Base-by-base conservation (phyloP, 495 filamentous ascomycete species). In the Xylaria acuta region DNA sequence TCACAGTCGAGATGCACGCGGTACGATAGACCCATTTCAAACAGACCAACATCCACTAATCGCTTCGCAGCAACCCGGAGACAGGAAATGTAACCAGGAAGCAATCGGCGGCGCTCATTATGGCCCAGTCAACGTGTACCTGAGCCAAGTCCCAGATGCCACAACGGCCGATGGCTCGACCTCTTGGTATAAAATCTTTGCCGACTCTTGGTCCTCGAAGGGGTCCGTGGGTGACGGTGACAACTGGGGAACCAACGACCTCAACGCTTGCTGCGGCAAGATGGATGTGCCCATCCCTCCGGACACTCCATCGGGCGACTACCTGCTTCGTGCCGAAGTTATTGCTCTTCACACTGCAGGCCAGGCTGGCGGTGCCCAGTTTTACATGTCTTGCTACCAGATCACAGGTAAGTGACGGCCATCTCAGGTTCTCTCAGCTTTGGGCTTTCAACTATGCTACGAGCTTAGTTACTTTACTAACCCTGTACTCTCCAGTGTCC, bases 91-190 rank as follows among this genome's bases (percentile, higher is more conserved):
- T 71, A 71, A 59, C 30, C 79, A 77, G 32, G 81, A 85, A 25
- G 85, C 85, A 41, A 85, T 87, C 66, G 85, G 85, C 3, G 85
- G 85, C 47, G 81, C 82, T 43, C 87, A 89, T 72, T 86, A 84
- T 69, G 85, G 85, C 11, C 85, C 85, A 1, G 85, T 86, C 38
- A 80, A 85, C 47, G 80, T 84, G 30, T 87, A 87, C 77, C 80
- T 87, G 47, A 80, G 81, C 76, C 80, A 84, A 70, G 85, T 87
- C 43, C 32, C 76, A 38, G 83, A 87, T 63, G 81, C 85, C 18
- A 78, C 80, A 4, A 77, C 72, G 0, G 82, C 84, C 20, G 78
- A 77, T 56, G 79, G 76, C 32, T 81, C 74, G 6, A 72, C 75
- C 14, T 69, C 73, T 14, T 87, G 84, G 84, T 83, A 80, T 70